Percentiles rank a stretch among this genome's conserved stretches.
Conservation (phyloP, 129 eudicot species). For the Saussurea involucrata region DNA sequence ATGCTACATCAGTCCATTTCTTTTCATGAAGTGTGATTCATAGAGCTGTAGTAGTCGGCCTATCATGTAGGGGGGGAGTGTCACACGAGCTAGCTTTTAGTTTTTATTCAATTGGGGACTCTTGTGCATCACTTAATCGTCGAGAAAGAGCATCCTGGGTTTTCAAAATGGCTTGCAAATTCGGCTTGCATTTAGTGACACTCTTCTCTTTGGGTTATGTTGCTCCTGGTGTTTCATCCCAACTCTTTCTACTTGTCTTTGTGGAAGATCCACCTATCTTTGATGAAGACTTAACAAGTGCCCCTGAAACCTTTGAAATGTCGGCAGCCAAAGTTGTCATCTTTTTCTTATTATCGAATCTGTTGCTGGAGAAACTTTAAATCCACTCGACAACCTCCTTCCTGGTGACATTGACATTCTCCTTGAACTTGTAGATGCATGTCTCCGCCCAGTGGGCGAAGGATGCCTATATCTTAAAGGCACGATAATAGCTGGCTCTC, state of each 20-base stretch:
- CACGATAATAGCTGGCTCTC: slow-evolving; percentile 80
- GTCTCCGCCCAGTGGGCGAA: slow-evolving; percentile 70
- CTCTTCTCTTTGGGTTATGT: too few relatives aligned
- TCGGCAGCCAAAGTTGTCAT: too few relatives aligned
- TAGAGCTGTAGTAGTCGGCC: slow-evolving; percentile 40
- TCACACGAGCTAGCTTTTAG: slow-evolving; percentile 30
- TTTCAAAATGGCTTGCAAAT: too few relatives aligned
- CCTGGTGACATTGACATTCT: slow-evolving; percentile 93
- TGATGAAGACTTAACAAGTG: too few relatives aligned
- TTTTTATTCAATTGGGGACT: slow-evolving; percentile 38
- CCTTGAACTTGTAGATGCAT: slow-evolving; percentile 59
- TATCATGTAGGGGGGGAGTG: slow-evolving; percentile 33
- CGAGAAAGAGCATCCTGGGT: too few relatives aligned
- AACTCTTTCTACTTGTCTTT: too few relatives aligned
- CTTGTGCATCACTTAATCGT: too few relatives aligned
- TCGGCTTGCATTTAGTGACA: too few relatives aligned
- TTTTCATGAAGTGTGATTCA: slow-evolving; percentile 85
- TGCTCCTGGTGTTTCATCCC: too few relatives aligned
- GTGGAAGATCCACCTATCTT: too few relatives aligned
- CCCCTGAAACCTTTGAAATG: too few relatives aligned
- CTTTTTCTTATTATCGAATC: slow-evolving; percentile 80
- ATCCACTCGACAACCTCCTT: slow-evolving; percentile 74
- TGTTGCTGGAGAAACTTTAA: slow-evolving; percentile 55
- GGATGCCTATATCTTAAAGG: slow-evolving; percentile 97
- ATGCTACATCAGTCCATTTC: slow-evolving; percentile 99